These are phyloP conservation scores for Phytopythium cucurbitacearum DNA, from an alignment of 352 stramenopile genomes.

Conservation along the genomic window DNA sequence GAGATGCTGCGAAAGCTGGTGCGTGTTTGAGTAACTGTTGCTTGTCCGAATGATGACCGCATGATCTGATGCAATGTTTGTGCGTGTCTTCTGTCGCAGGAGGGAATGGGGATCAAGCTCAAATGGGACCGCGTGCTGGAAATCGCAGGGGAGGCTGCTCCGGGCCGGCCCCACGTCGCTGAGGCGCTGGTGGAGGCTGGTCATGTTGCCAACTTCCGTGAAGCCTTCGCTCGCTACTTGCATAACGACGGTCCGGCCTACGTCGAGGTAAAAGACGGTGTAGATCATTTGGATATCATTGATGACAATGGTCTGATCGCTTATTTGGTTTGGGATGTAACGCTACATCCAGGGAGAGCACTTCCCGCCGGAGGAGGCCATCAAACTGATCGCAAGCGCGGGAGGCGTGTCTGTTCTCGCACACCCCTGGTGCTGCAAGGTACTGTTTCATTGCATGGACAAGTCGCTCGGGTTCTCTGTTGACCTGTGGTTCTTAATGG, in stretches of 20 bases:
- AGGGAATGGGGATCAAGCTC: conserved; percentile 76
- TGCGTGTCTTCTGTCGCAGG: conserved; percentile 23
- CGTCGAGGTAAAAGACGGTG: conserved; percentile 43
- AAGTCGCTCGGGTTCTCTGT: neutral
- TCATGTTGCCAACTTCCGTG: conserved; percentile 70
- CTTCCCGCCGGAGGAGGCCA: conserved; percentile 81
- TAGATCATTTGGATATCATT: neutral
- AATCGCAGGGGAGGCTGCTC: conserved; percentile 79
- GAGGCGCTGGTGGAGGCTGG: conserved; percentile 74
- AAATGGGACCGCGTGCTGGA: conserved; percentile 78
- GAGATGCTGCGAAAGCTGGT: conserved; percentile 83
- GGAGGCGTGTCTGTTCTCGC: conserved; percentile 80
- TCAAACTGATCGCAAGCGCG: conserved; percentile 79
- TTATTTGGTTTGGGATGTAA: neutral
- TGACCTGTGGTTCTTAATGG: neutral
- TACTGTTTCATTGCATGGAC: conserved; percentile 9
- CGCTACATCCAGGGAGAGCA: conserved; percentile 46
- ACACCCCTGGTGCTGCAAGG: conserved; percentile 84
- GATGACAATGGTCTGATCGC: neutral
- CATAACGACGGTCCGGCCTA: conserved; percentile 83
- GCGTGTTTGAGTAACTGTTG: conserved; percentile 3
- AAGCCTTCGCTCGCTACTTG: conserved; percentile 78
- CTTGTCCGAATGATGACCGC: neutral
- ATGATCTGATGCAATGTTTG: neutral
- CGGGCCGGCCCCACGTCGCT: conserved; percentile 71